A percentile compares a stretch with the other conserved stretches of the same genome.
These are phyloP conservation scores for Stephanodiscus triporus DNA, from an alignment of 108 stramenopile genomes.

Conservation along the genomic window DNA sequence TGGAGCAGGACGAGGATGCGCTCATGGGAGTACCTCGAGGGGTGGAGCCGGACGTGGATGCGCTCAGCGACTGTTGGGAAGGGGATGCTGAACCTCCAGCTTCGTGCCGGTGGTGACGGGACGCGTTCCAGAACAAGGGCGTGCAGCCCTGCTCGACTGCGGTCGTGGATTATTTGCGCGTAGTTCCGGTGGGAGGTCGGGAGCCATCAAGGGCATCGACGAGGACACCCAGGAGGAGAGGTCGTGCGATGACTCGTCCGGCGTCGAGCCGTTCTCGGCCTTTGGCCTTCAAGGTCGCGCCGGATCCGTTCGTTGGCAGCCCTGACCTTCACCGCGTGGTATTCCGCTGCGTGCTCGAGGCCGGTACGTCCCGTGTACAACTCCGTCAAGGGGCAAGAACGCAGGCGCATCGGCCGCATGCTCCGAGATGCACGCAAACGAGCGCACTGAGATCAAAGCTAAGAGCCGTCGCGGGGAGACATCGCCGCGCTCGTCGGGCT, in stretches of 20 bases:
- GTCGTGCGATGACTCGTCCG: constrained; percentile 75
- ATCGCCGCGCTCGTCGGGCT: constrained; percentile 96
- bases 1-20: constrained; percentile 93
- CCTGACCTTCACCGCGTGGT: constrained; percentile 96
- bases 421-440: constrained; percentile 98
- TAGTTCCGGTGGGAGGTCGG: constrained; percentile 95
- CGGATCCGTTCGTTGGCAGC: constrained; percentile 94
- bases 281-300: constrained; percentile 98
- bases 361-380: constrained; percentile 93
- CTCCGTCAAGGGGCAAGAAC: constrained; percentile 98
- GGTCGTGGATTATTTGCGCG: constrained; percentile 96
- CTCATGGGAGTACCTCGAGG: constrained; percentile 91
- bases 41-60: constrained; percentile 76
- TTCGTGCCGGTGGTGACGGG: constrained; percentile 96
- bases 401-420: constrained; percentile 97
- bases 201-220: constrained; percentile 89
- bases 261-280: constrained; percentile 91
- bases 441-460: constrained; percentile 90
- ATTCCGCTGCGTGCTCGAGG: constrained; percentile 94
- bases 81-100: constrained; percentile 84
- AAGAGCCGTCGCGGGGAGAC: constrained; percentile 95
- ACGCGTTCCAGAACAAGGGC: constrained; percentile 98
- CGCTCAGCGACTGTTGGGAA: constrained; percentile 86
- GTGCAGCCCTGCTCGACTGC: constrained; percentile 98
- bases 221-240: constrained; percentile 70